Base-by-base conservation (phyloP, 2,329 filamentous ascomycete species). In the Albifimbria verrucaria region DNA sequence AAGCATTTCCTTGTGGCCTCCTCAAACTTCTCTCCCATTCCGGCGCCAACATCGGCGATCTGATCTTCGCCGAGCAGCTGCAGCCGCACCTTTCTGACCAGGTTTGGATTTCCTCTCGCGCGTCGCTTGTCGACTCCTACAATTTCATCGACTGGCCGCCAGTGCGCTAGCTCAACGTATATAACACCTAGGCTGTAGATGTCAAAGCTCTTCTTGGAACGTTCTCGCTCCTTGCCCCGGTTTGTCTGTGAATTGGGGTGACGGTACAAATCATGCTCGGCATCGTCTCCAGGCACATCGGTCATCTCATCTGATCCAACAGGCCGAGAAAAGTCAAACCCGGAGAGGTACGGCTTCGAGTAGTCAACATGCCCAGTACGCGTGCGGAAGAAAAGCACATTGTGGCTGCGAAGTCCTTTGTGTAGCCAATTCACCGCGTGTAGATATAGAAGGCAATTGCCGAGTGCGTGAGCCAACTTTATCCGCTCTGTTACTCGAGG, bases 351-450 rank as follows among this genome's bases (percentile, higher is more conserved):
- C 0, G 77, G 78, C 26, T 68, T 64, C 10, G 59, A 56, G 52
- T 72, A 74, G 53, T 75, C 67, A 42, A 77, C 65, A 21, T 55
- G 51, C 54, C 64, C 66, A 21, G 53, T 45, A 24, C 53, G 53
- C 24, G 60, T 56, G 26, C 66, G 66, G 60, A 80, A 81, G 62
- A 83, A 81, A 11, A 83, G 62, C 25, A 83, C 71, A 59, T 80
- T 82, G 51, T 78, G 68, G 53, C 74, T 77, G 12, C 79, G 75
- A 5, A 83, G 68, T n/a, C 78, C 79, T 58, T 84, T 83, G 68
- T 83, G 80, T 6, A 83, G 70, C 80, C 79, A 83, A 55, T 80
- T 75, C 1, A 81, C 78, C 3, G 77, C 73, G 59, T 83, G 80
- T 0, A 83, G 70, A 52, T 81, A 80, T 46, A 83, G 66, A 3